Percentiles rank a stretch among this genome's conserved stretches.
phyloP scores from a whole-genome alignment of 331 rosid species.

The Malus hybrid region DNA sequence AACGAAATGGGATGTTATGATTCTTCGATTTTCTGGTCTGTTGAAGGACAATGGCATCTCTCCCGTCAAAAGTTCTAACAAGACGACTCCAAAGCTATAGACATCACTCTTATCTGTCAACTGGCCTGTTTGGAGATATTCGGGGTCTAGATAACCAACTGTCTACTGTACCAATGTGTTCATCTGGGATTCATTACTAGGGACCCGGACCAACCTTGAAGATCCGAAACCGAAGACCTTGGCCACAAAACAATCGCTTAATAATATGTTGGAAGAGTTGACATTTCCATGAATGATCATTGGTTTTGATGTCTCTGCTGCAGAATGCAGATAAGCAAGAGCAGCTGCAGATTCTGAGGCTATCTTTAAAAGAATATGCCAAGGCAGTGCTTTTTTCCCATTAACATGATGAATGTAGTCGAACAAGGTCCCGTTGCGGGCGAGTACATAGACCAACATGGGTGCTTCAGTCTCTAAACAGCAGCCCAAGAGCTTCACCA shows the following conservation, averaged over 20 bases:
- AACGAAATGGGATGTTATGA: not conserved
- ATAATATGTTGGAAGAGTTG: not conserved
- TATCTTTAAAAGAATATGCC: not conserved
- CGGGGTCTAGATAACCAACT: not conserved
- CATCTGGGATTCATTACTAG: not conserved
- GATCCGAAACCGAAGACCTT: not conserved
- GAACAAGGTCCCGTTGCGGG: not conserved
- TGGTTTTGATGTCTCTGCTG: not conserved
- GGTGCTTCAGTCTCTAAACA: not conserved
- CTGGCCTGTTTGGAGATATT: not conserved
- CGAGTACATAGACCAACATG: not conserved
- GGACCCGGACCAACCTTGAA: not conserved
- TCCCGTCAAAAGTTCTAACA: not conserved
- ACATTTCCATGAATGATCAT: not conserved
- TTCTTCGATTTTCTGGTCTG: not conserved
- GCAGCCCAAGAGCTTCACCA: conserved; percentile 1
- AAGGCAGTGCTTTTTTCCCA: not conserved
- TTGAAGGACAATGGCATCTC: too few relatives aligned
- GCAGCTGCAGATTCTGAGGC: not conserved
- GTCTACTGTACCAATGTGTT: not conserved
- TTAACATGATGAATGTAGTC: not conserved
- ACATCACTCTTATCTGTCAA: not conserved
- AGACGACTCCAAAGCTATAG: not conserved
- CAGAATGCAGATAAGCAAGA: not conserved
- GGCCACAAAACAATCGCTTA: not conserved